A percentile compares a stretch with the other conserved stretches of the same genome.
Conservation (phyloP, 1,139 yeast genomes). For the Suhomyces kunorum region DNA sequence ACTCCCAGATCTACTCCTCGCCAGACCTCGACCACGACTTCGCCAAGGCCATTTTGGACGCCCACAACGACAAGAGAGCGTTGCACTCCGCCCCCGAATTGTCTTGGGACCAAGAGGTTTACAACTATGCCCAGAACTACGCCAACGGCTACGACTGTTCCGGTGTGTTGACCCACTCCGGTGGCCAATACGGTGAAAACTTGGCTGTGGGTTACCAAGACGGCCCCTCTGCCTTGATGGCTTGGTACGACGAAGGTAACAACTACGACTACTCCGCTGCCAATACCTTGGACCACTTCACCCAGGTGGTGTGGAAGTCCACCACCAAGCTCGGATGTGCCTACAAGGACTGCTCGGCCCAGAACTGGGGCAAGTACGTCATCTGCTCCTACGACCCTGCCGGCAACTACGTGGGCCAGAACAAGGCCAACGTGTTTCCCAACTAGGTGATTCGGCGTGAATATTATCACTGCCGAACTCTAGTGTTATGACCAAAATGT, state of each 20-base stretch:
- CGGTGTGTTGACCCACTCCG: slow-evolving; percentile 69
- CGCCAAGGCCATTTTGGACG: slow-evolving; percentile 46
- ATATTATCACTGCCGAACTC: slow-evolving; percentile 4
- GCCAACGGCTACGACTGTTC: slow-evolving; percentile 73
- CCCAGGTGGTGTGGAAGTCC: slow-evolving; percentile 43
- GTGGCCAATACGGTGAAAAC: slow-evolving; percentile 84
- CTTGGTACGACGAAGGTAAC: slow-evolving; percentile 79
- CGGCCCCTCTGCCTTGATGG: slow-evolving; percentile 60
- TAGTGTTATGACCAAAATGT: slow-evolving; percentile 4
- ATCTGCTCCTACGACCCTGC: slow-evolving; percentile 56
- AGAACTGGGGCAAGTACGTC: slow-evolving; percentile 51
- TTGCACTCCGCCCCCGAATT: slow-evolving; percentile 60
- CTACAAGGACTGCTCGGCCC: slow-evolving; percentile 39
- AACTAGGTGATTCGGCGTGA: slow-evolving; percentile 11
- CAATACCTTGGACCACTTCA: slow-evolving; percentile 39
- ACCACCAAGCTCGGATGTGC: slow-evolving; percentile 43
- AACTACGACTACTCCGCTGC: slow-evolving; percentile 52
- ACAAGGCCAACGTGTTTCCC: slow-evolving; percentile 51
- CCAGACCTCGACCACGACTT: slow-evolving; percentile 32
- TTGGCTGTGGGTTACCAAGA: slow-evolving; percentile 71
- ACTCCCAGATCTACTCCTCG: slow-evolving; percentile 13
- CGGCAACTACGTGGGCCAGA: slow-evolving; percentile 53
- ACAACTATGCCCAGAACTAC: slow-evolving; percentile 66
- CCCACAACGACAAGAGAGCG: slow-evolving; percentile 72
- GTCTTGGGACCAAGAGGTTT: slow-evolving; percentile 65